Base-by-base conservation (phyloP, 148 eudicot genomes). In the Rhododendron kiyosumense region DNA sequence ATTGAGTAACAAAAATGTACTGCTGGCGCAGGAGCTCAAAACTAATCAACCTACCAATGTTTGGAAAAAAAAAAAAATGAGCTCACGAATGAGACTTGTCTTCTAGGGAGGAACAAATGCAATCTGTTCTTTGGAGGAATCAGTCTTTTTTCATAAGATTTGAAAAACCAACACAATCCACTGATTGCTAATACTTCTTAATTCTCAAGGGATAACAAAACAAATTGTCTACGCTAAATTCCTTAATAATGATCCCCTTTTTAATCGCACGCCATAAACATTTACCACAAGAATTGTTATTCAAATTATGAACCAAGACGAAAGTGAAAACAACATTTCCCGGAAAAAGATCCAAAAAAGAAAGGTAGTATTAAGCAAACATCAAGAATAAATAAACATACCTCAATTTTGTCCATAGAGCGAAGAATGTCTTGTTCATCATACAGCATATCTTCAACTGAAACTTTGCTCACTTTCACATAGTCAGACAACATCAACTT, bases 391-490 rank as follows among this genome's bases (percentile, higher is more conserved):
- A 15, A 57, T 17, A 57, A 57, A 57, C 24, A 80, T 41, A 94
- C 98, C 95, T 95, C 99, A 83, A 95, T 94, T 88, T 92, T 95
- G 78, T 96, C 98, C 99, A 96, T 95, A 73, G 99, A 95, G 26
- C 97, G 96, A 87, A 92, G 89, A 80, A 96, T 95, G 88, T 96
- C 98, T 86, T 96, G 96, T 90, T 96, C 99, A 89, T 95, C 96
- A 82, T 71, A 96, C 83, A 95, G 78, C 99, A 96, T 96, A 85
- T 96, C 99, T 87, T 96, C 99, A 83, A 95, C 98, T 71, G 99
- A 96, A 51, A 96, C 98, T 88, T 96, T 96, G 93, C 97, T 96
- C 83, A 96, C 99, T 96, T 96, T 96, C 67, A 95, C 96, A 91
- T 93, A 96, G 88, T 96, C 99, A 2, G 97, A 89, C 90, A 95